A percentile compares a stretch with the other conserved stretches of the same genome.
Evolutionary conservation across 2,329 filamentous ascomycete species (phyloP).

Genomic region (Alternaria tenuissima): DNA sequence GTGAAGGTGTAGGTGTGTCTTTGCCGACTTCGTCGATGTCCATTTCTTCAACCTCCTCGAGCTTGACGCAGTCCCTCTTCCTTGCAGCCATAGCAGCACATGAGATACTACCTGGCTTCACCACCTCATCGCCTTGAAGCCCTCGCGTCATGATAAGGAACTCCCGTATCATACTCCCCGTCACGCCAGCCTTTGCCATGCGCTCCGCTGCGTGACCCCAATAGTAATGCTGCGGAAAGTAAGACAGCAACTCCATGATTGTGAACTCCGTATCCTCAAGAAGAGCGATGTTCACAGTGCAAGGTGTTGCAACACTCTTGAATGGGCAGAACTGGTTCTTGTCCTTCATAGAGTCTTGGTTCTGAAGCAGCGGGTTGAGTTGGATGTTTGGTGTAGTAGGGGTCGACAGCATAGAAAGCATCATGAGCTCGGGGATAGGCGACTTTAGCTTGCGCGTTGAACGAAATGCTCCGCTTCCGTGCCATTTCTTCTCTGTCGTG

Average conservation of each 20-base stretch:
- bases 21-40: not conserved
- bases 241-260: conserved; percentile 23
- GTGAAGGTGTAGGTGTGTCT: not conserved
- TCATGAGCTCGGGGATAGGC: conserved; percentile 26
- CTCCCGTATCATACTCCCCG: conserved; percentile 5
- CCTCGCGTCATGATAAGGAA: conserved; percentile 4
- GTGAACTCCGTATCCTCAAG: conserved; percentile 27
- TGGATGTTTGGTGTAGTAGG: not conserved
- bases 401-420: not conserved
- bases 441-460: conserved; percentile 9
- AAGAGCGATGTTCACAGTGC: conserved; percentile 19
- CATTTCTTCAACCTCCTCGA: not conserved
- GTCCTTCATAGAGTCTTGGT: conserved; percentile 11
- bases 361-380: not conserved
- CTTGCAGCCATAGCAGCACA: not conserved
- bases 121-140: conserved; percentile 2
- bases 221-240: conserved; percentile 26
- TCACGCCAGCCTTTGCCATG: not conserved
- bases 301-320: conserved; percentile 26
- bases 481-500: not conserved
- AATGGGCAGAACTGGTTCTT: conserved; percentile 19
- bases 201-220: conserved; percentile 25
- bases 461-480: not conserved
- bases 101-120: not conserved
- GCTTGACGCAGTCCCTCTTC: not conserved